Percentiles rank a stretch among this genome's conserved stretches.
Evolutionary conservation across 2,329 filamentous ascomycete species (phyloP).

Genomic region (Amesomyces nigricolor): DNA sequence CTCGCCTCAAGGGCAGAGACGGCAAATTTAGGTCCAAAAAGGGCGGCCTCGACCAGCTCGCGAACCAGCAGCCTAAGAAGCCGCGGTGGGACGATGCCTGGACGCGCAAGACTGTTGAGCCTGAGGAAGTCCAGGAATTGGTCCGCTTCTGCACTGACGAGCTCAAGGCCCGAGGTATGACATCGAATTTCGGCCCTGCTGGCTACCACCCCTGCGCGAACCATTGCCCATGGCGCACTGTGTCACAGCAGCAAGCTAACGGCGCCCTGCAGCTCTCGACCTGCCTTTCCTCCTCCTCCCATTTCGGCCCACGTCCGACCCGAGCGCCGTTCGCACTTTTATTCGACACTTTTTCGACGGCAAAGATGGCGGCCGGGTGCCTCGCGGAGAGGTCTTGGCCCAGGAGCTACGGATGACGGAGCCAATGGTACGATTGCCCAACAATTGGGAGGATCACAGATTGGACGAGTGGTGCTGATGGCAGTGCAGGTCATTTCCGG

Average conservation of each 20-base stretch:
- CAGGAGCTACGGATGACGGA: constrained; percentile 91
- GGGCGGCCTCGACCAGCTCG: constrained; percentile 45
- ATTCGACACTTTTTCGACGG: constrained; percentile 86
- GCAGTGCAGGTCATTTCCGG: constrained; percentile 72
- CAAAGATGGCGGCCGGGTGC: constrained; percentile 55
- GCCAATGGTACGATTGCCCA: constrained; percentile 65
- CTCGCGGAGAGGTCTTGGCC: constrained; percentile 63
- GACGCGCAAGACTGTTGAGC: constrained; percentile 72
- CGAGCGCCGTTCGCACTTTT: constrained; percentile 86
- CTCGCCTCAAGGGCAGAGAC: constrained; percentile 71
- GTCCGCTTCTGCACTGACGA: constrained; percentile 80
- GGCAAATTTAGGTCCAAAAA: constrained; percentile 60
- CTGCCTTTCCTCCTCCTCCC: constrained; percentile 89
- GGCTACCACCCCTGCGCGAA: constrained; percentile 23
- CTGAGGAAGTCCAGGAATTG: constrained; percentile 87
- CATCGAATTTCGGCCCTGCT: constrained; percentile 24
- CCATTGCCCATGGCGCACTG: constrained; percentile 6
- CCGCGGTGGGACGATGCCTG: constrained; percentile 86
- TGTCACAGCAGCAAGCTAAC: constrained; percentile 18
- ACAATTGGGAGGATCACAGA: not conserved
- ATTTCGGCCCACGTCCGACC: constrained; percentile 88
- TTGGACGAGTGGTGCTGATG: constrained; percentile 25
- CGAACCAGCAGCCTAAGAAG: constrained; percentile 55
- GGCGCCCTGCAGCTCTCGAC: constrained; percentile 61
- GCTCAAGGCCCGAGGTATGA: constrained; percentile 87